These are phyloP conservation scores for Aureobasidium lini DNA, from an alignment of 2,329 filamentous ascomycete genomes.

Conservation along the genomic window DNA sequence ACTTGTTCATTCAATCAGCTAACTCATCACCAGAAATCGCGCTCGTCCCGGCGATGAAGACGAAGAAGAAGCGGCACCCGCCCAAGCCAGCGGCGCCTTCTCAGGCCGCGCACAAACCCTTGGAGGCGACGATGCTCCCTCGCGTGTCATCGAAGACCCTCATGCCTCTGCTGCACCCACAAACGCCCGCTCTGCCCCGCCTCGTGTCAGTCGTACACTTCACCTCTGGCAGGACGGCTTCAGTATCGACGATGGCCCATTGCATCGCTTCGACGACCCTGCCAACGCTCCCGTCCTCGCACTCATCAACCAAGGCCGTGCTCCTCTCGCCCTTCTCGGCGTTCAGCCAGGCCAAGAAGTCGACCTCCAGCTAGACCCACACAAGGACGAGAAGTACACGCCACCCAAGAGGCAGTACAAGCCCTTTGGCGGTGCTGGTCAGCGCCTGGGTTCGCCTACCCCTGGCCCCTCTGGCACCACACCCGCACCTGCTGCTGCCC, in stretches of 20 bases:
- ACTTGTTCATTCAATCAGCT: not conserved
- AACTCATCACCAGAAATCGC: constrained; percentile 45
- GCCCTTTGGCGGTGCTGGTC: constrained; percentile 65
- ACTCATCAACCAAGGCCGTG: constrained; percentile 70
- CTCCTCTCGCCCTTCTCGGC: constrained; percentile 70
- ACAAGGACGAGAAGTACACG: constrained; percentile 67
- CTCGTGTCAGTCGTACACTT: constrained; percentile 58
- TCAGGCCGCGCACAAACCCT: constrained; percentile 66
- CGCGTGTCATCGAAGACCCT: constrained; percentile 60
- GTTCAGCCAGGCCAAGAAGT: constrained; percentile 68
- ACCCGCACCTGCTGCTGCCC: constrained; percentile 21
- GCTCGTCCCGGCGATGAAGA: constrained; percentile 44
- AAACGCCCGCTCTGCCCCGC: constrained; percentile 15
- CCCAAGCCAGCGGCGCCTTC: constrained; percentile 40
- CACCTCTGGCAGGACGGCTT: constrained; percentile 82
- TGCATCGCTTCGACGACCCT: constrained; percentile 73
- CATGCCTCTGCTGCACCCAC: constrained; percentile 33
- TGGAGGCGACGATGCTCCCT: constrained; percentile 68
- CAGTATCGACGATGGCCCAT: constrained; percentile 72
- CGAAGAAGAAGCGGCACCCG: constrained; percentile 42
- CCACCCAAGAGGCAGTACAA: constrained; percentile 67
- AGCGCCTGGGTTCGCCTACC: constrained; percentile 69
- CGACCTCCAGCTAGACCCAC: constrained; percentile 67
- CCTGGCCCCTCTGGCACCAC: constrained; percentile 48
- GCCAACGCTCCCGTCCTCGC: constrained; percentile 62